Evolutionary conservation across 2,329 filamentous ascomycete species (phyloP), one percentile per base, ranked within the genome.

Genomic region (Rhynchosporium agropyri): DNA sequence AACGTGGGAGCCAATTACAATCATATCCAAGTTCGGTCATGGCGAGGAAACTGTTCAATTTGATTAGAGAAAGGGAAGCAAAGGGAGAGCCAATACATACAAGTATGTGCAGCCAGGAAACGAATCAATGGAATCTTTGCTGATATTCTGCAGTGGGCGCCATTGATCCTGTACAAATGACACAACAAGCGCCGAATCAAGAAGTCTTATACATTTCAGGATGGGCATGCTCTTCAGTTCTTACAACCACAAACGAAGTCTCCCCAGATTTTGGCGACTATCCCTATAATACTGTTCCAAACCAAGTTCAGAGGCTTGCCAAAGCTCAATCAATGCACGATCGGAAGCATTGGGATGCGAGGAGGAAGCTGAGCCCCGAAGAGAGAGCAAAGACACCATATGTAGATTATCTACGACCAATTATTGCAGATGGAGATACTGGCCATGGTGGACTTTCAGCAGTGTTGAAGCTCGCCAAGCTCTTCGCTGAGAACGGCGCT

Each of bases 141-240:
- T 70, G 43, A 69, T 67, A 61, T 5, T 5, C 59, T 62, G 36
- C 66, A 94, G 91, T 99, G 90, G 95, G 95, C 70, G 95, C 93
- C 64, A 96, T 99, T 77, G 95, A 99, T 74, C 95, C 95, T n/a
- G 88, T 98, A 10, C 95, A 99, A 79, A 98, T 99, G 95, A 97
- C 95, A 55, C 95, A 99, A 77, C 95, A 98, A 80, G 95, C 95
- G 15, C 86, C 91, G 5, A 91, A 98, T 78, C 95, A 98, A 76
- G 94, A 99, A 76, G 90, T 97, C 20, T 84, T 99, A 51, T 99
- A 99, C 78, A 83, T 99, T 67, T 97, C 93, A 0, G 95, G 95
- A 66, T 99, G 95, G 95, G 95, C 95, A 4, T 98, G 95, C 79
- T 98, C 94, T 0, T 94, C 92, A 0, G 86, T 97, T 26, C 81